Conservation (phyloP, 2,329 filamentous ascomycete species). For the Blastomyces gilchristii region DNA sequence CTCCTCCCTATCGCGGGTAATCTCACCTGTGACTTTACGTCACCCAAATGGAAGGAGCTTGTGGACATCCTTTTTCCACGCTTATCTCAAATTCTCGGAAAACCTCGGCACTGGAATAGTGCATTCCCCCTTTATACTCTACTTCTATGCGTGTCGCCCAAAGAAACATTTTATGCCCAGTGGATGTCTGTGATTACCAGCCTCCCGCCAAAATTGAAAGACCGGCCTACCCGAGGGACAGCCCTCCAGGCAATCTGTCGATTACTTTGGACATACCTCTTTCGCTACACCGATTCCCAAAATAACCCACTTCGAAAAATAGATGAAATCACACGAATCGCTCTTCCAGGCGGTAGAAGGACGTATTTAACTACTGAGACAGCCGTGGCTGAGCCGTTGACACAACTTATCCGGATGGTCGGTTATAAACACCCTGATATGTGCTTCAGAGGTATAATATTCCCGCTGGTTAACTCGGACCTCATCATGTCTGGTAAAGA, state of each 20-base stretch:
- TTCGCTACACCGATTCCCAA: slow-evolving; percentile 64
- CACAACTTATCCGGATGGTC: slow-evolving; percentile 88
- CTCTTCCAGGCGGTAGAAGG: slow-evolving; percentile 70
- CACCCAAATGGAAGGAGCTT: slow-evolving; percentile 79
- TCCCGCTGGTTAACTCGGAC: slow-evolving; percentile 86
- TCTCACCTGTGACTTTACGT: slow-evolving; percentile 64
- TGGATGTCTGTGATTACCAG: slow-evolving; percentile 76
- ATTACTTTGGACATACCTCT: slow-evolving; percentile 88
- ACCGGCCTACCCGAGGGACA: slow-evolving; percentile 64
- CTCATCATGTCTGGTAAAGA: slow-evolving; percentile 69
- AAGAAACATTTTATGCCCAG: slow-evolving; percentile 71
- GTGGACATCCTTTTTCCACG: slow-evolving; percentile 67
- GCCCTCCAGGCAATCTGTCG: slow-evolving; percentile 84
- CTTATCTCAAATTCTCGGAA: slow-evolving; percentile 73
- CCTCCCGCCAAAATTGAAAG: slow-evolving; percentile 72
- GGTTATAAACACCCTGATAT: slow-evolving; percentile 89
- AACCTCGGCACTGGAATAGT: slow-evolving; percentile 83
- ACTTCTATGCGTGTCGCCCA: slow-evolving; percentile 75
- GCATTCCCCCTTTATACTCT: slow-evolving; percentile 83
- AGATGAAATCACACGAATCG: slow-evolving; percentile 77
- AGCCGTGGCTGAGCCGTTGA: slow-evolving; percentile 75
- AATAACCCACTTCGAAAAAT: slow-evolving; percentile 64
- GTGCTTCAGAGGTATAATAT: slow-evolving; percentile 87
- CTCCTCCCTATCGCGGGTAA: slow-evolving; percentile 78
- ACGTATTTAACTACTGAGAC: slow-evolving; percentile 74